Conservation (phyloP, 192 early-diverging fungal species). For the Backusella sp. region DNA sequence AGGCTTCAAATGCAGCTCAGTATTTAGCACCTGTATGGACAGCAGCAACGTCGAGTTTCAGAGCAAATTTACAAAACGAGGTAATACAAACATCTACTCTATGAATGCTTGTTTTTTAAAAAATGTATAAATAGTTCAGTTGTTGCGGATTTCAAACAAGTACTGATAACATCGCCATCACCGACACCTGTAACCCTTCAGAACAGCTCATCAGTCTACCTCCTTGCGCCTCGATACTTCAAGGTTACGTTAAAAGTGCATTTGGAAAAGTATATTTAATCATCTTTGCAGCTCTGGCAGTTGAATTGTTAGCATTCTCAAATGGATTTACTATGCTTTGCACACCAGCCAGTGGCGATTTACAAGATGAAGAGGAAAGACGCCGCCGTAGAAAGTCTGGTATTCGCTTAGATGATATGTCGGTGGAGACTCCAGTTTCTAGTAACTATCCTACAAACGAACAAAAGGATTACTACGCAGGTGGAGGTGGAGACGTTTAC, state of each 20-base stretch:
- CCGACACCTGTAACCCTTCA: constrained; percentile 3
- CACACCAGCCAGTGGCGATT: background rate
- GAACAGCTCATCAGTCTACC: too few species aligned
- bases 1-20: constrained; percentile 9
- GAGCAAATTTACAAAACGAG: constrained; percentile 18
- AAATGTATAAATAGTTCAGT: constrained; percentile 9
- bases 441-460: background rate
- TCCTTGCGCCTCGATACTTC: constrained; percentile 13
- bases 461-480: constrained; percentile 14
- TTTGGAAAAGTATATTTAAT: constrained; percentile 23
- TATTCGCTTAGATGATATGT: constrained; percentile 28
- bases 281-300: constrained; percentile 27
- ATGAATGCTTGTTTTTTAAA: background rate
- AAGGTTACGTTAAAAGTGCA: background rate
- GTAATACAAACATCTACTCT: background rate
- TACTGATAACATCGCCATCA: constrained; percentile 10
- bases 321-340: constrained; percentile 31
- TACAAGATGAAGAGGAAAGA: constrained; percentile 19
- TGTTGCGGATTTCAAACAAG: constrained; percentile 25
- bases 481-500: background rate
- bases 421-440: background rate
- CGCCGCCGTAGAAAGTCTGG: constrained; percentile 24
- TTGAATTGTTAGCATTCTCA: constrained; percentile 25
- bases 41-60: background rate
- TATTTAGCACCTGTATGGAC: constrained; percentile 14